Conservation (phyloP, 1,284 basidiomycete genomes). For the Pseudozyma sp. region DNA sequence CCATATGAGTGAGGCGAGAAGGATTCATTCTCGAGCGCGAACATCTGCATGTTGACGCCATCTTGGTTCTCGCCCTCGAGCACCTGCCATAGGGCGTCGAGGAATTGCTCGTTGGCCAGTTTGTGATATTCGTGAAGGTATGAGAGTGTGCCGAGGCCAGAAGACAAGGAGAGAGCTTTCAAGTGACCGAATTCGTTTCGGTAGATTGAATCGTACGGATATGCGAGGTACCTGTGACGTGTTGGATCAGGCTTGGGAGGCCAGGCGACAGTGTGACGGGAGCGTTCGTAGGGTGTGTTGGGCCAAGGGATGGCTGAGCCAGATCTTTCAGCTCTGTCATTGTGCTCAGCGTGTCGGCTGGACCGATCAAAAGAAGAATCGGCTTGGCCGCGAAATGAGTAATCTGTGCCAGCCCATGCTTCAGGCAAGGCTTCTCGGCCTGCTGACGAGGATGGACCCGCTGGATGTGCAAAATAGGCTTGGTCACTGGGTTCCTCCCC, state of each 20-base stretch:
- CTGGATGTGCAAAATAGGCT: slow-evolving; percentile 24
- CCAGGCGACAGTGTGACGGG: slow-evolving; percentile 44
- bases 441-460: slow-evolving; percentile 23
- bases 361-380: slow-evolving; percentile 17
- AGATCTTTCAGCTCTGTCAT: slow-evolving; percentile 25
- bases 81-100: slow-evolving; percentile 52
- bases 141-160: slow-evolving; percentile 48
- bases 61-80: slow-evolving; percentile 51
- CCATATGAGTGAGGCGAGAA: slow-evolving; percentile 39
- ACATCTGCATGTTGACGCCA: slow-evolving; percentile 48
- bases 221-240: slow-evolving; percentile 48
- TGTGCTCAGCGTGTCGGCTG: slow-evolving; percentile 14
- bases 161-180: slow-evolving; percentile 47
- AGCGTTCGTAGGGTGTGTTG: slow-evolving; percentile 45
- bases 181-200: slow-evolving; percentile 52
- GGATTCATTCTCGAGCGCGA: slow-evolving; percentile 47
- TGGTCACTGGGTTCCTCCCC: slow-evolving; percentile 37
- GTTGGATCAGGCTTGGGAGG: slow-evolving; percentile 44
- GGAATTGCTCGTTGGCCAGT: slow-evolving; percentile 52
- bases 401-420: slow-evolving; percentile 19
- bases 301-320: slow-evolving; percentile 50
- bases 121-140: slow-evolving; percentile 56
- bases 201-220: slow-evolving; percentile 53
- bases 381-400: slow-evolving; percentile 6
- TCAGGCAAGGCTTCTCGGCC: slow-evolving; percentile 5